These are phyloP conservation scores for Aspergillus luchuensis DNA, from an alignment of 2,329 filamentous ascomycete species.

Conservation along the genomic window DNA sequence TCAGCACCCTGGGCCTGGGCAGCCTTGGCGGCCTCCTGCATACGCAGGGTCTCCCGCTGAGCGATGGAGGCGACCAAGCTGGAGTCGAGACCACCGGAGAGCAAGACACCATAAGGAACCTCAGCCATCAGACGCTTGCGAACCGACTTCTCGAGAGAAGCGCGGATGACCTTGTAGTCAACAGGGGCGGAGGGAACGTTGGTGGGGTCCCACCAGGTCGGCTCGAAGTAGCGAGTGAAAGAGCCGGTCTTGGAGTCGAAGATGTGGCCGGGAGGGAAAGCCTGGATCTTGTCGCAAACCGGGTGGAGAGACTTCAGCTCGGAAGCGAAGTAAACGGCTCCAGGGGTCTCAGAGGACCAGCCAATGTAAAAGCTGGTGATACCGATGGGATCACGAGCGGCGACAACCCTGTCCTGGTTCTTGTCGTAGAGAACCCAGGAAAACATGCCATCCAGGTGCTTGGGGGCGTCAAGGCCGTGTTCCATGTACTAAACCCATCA, in stretches of 20 bases:
- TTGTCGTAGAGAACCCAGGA: constrained; percentile 98
- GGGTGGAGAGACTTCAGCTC: constrained; percentile 92
- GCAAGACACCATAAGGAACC: constrained; percentile 92
- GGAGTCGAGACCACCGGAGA: constrained; percentile 94
- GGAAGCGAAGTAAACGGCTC: constrained; percentile 90
- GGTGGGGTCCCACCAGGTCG: constrained; percentile 84
- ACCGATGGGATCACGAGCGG: constrained; percentile 93
- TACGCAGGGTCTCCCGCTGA: constrained; percentile 82
- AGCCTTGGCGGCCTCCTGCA: constrained; percentile 63
- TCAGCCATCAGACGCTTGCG: constrained; percentile 98
- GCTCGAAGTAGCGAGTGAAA: constrained; percentile 85
- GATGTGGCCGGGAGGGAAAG: constrained; percentile 92
- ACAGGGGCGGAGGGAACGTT: constrained; percentile 77
- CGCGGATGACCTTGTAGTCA: constrained; percentile 79
- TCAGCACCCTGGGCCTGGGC: constrained; percentile 45
- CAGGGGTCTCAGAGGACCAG: constrained; percentile 78
- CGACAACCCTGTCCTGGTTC: constrained; percentile 85
- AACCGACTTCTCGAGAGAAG: constrained; percentile 84
- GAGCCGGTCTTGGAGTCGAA: constrained; percentile 91
- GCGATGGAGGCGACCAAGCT: constrained; percentile 94
- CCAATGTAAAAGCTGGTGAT: constrained; percentile 98
- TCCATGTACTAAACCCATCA: constrained; percentile 72
- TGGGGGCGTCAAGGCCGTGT: constrained; percentile 87
- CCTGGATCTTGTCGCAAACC: constrained; percentile 91
- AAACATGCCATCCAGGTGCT: constrained; percentile 98